Conservation (phyloP, 2,329 filamentous ascomycete genomes). For the Fusarium chaquense region DNA sequence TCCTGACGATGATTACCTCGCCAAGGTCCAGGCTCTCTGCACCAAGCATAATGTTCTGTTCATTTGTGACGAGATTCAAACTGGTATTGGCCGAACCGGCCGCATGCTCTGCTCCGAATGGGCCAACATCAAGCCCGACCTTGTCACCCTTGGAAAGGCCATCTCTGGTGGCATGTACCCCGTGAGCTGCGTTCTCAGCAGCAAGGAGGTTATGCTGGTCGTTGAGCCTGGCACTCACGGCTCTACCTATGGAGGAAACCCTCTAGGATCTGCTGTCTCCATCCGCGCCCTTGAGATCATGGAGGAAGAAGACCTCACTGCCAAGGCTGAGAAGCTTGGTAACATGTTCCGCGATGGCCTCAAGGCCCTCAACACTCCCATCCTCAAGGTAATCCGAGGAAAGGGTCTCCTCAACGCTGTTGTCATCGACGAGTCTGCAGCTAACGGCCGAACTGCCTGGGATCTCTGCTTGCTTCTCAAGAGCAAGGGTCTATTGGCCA, state of each 20-base stretch:
- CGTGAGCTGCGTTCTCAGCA: slow-evolving; percentile 91
- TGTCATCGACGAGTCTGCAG: slow-evolving; percentile 90
- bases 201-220: slow-evolving; percentile 93
- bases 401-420: slow-evolving; percentile 97
- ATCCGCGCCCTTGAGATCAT: slow-evolving; percentile 95
- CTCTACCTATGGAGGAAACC: slow-evolving; percentile 98
- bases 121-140: slow-evolving; percentile 93
- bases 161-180: slow-evolving; percentile 99
- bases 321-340: slow-evolving; percentile 83
- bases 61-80: slow-evolving; percentile 99
- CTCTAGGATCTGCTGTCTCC: slow-evolving; percentile 92
- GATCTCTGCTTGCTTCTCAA: slow-evolving; percentile 96
- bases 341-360: slow-evolving; percentile 86
- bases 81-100: slow-evolving; percentile 93
- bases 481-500: slow-evolving; percentile 94
- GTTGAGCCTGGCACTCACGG: slow-evolving; percentile 97
- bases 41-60: slow-evolving; percentile 95
- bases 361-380: slow-evolving; percentile 77
- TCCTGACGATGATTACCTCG: slow-evolving; percentile 82
- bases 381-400: slow-evolving; percentile 86
- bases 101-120: slow-evolving; percentile 95
- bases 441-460: slow-evolving; percentile 90
- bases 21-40: slow-evolving; percentile 84
- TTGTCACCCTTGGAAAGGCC: slow-evolving; percentile 95
- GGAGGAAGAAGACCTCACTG: slow-evolving; percentile 88